Evolutionary conservation across 441 rosid species (phyloP).

Genomic region (Pelargonium citronellum): DNA sequence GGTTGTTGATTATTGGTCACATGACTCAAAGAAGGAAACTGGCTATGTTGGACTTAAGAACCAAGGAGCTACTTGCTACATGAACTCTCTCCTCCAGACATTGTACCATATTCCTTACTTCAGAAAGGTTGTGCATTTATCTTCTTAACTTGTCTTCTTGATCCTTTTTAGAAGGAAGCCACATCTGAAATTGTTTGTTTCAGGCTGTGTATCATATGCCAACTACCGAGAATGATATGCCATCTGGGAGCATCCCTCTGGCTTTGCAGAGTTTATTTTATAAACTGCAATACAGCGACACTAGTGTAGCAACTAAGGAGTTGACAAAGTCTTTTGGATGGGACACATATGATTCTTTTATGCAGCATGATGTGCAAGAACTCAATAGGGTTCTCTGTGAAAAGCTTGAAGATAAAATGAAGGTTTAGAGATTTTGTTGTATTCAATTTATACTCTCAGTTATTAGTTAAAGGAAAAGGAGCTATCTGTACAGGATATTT

Average conservation of each 20-base stretch:
- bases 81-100: conserved; percentile 76
- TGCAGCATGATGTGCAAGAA: conserved; percentile 86
- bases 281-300: conserved; percentile 66
- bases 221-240: conserved; percentile 63
- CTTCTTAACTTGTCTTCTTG: conserved; percentile 15
- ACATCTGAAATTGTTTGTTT: conserved; percentile 20
- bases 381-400: conserved; percentile 70
- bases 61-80: conserved; percentile 79
- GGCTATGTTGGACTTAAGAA: conserved; percentile 76
- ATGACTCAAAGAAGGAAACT: conserved; percentile 71
- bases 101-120: conserved; percentile 71
- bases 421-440: conserved; percentile 31
- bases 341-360: conserved; percentile 71
- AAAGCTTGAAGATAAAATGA: conserved; percentile 77
- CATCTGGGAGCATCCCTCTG: conserved; percentile 68
- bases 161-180: conserved; percentile 14
- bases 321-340: conserved; percentile 76
- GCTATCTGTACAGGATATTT: background rate
- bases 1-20: conserved; percentile 62
- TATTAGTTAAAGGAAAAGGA: background rate
- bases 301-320: conserved; percentile 73
- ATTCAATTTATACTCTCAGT: conserved; percentile 8
- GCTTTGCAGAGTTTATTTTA: conserved; percentile 74
- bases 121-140: conserved; percentile 42
- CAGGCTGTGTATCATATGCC: conserved; percentile 86